Evolutionary conservation across 345 rosid species (phyloP).

Genomic region (Cardiospermum halicacabum): DNA sequence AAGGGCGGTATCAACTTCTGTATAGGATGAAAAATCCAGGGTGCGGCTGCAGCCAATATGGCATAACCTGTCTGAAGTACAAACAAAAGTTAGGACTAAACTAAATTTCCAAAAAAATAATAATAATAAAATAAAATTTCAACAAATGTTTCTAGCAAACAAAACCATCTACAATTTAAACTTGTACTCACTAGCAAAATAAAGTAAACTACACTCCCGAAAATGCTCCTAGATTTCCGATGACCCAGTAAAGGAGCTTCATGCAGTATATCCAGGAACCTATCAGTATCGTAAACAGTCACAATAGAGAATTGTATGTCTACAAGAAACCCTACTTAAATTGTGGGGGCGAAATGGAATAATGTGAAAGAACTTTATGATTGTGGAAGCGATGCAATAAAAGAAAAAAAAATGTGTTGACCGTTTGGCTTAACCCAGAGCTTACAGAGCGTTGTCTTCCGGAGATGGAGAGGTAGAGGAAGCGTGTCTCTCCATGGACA

Average conservation of each 20-base stretch:
- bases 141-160: not conserved
- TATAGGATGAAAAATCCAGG: conserved; percentile 55
- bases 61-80: conserved; percentile 74
- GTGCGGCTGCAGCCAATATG: conserved; percentile 62
- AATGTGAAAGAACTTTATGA: not conserved
- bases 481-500: conserved; percentile 57
- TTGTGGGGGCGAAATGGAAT: not conserved
- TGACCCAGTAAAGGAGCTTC: conserved; percentile 94
- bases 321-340: not conserved
- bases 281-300: conserved; percentile 20
- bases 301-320: not conserved
- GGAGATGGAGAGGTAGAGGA: conserved; percentile 39
- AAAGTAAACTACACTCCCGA: conserved; percentile 68
- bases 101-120: no score
- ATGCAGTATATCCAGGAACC: conserved; percentile 88
- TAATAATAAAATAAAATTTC: conserved; percentile 3
- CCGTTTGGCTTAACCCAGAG: conserved; percentile 1
- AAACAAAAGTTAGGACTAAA: no score
- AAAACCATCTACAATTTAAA: not conserved
- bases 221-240: conserved; percentile 70
- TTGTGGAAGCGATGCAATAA: not conserved
- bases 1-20: conserved; percentile 37
- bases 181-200: conserved; percentile 57
- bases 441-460: conserved; percentile 59
- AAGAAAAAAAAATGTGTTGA: not conserved